Base-by-base conservation (phyloP, 306 rosid species). In the Casuarina glauca region DNA sequence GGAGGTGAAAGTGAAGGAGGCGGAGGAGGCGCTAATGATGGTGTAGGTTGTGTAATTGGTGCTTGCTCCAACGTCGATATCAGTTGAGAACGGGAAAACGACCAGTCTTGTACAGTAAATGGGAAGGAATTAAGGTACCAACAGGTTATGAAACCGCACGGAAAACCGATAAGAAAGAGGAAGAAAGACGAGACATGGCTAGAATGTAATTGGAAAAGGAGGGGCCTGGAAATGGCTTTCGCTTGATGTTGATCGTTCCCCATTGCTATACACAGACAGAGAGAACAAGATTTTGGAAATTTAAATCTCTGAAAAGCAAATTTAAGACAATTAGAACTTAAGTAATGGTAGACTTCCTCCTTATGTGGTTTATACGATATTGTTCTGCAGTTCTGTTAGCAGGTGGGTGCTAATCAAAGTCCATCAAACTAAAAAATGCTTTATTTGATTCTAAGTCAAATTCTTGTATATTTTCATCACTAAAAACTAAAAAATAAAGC, bases 121-220 rank as follows among this genome's bases (percentile, higher is more conserved):
- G 82, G 79, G 51, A 83, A 76, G 77, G 72, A 80, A 55, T 41
- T 52, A 68, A 81, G 53, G 77, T 82, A 87, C 41, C 77, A 66
- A 61, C 82, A 42, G 50, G 74, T 26, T 5, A 80, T 20, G 87
- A 86, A 19, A 38, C 91, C 93, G 9, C 86, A 39, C 3, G 91
- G 82, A 50, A 87, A 54, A 38, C 88, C 88, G 73, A 87, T n/a
- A 1, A 79, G 41, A 45, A 86, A 82, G 83, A 80, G 82, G 35
- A 86, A 52, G 42, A 82, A 54, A 42, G 79, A 44, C 39, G 76
- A 74, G 73, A 85, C 43, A 70, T 52, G 78, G 61, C 75, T 80
- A 32, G 52, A 20, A 9, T 54, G 82, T 16, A 76, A 70, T n/a
- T 16, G 69, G 66, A 61, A 36, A 54, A 2, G 48, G 68, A 53